Evolutionary conservation across 192 early-diverging fungal species (phyloP).

Genomic region (Mortierella hygrophila): DNA sequence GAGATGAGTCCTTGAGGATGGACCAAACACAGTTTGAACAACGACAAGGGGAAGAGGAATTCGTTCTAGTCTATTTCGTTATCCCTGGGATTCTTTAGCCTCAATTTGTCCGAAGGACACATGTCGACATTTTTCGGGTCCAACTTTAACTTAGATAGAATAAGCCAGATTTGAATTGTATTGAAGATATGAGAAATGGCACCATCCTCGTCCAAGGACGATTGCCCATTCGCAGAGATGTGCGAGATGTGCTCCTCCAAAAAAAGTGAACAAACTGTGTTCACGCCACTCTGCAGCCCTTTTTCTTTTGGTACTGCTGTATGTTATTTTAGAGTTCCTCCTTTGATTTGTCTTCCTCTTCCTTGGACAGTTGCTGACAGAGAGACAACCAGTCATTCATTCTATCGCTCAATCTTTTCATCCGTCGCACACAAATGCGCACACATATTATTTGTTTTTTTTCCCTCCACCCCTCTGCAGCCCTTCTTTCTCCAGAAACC

Average conservation of each 20-base stretch:
- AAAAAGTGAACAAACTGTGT: not conserved
- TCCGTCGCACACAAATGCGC: too few relatives aligned
- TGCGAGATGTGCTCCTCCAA: not conserved
- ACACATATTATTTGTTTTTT: not conserved
- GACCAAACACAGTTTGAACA: not conserved
- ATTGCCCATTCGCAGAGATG: not conserved
- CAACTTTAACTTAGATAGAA: not conserved
- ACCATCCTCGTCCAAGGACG: not conserved
- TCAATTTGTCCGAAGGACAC: not conserved
- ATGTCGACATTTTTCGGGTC: constrained; percentile 7
- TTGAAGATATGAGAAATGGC: not conserved
- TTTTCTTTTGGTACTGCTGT: too few relatives aligned
- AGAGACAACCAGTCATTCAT: too few relatives aligned
- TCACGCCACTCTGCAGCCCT: constrained; percentile 1
- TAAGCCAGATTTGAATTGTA: not conserved
- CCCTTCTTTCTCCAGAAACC: not conserved
- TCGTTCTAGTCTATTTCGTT: not conserved
- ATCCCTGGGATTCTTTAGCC: not conserved
- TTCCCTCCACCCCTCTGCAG: not conserved
- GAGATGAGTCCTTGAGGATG: not conserved
- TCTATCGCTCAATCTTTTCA: too few relatives aligned
- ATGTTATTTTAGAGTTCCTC: not conserved
- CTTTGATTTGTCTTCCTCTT: not conserved
- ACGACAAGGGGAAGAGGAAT: not conserved
- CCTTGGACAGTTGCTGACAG: too few relatives aligned